Base-by-base conservation (phyloP, 495 filamentous ascomycete species). In the Neurospora africana region DNA sequence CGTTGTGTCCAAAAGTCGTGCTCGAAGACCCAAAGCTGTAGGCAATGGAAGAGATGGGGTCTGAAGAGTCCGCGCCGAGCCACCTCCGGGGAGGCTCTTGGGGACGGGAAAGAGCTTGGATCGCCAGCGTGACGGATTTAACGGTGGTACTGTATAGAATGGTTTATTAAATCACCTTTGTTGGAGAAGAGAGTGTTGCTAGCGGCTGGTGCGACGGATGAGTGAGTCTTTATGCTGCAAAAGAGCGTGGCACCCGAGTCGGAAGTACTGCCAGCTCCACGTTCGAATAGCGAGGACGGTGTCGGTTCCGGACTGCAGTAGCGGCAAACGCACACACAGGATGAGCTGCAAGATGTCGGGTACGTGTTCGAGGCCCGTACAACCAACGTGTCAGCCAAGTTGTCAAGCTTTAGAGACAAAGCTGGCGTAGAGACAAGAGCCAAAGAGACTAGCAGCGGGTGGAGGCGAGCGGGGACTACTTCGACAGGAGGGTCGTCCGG, bases 101-200 rank as follows among this genome's bases (percentile, higher is more conserved):
- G 71, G 74, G 69, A 72, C 74, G 72, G 67, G 70, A n/a, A 69
- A 75, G 67, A 67, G 76, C 70, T 76, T 77, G 75, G 79, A 79
- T 75, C 75, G 80, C 80, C 80, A 80, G 74, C 38, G 68, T 78
- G 76, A 74, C 69, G 58, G 74, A 68, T 72, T 76, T 68, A 72
- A 73, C 40, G 39, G 39, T 39, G 53, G 53, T 35, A 65, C 53
- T 65, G 53, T 65, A 35, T 65, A 65, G 27, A 65, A 65, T 65
- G 53, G 53, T 33, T 65, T 65, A 33, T 65, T 33, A 65, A 65
- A 9, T 69, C 38, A 36, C 38, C 38, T 74, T 58, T 69, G 73
- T 44, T 68, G 43, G 38, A 30, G 70, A 61, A 53, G 53, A 72
- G 30, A 68, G 41, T 40, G 36, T 43, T 38, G 27, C 53, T 61